Percentiles rank a stretch among this genome's conserved stretches.
Conservation (phyloP, 2,329 filamentous ascomycete species). For the Phyllosticta citrichinensis region DNA sequence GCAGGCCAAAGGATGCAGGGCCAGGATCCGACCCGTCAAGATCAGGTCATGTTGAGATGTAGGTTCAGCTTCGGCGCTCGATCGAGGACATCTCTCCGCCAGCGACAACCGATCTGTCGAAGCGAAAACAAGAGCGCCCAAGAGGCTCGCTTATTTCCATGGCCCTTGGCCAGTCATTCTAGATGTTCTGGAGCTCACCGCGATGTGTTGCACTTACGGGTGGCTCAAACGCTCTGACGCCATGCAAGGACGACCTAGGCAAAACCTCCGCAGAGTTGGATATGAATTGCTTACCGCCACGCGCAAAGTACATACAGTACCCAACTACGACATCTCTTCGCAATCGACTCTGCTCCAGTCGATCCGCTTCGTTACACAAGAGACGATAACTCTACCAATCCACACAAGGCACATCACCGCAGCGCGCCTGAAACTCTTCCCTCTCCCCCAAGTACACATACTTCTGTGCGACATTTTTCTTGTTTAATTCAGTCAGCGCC, state of each 20-base stretch:
- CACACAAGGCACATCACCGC: not conserved
- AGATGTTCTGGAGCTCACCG: not conserved
- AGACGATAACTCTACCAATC: not conserved
- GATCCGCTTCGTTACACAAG: not conserved
- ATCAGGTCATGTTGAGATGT: not conserved
- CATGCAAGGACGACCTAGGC: slow-evolving; percentile 9
- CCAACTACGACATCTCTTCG: not conserved
- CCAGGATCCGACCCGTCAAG: not conserved
- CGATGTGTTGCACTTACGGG: not conserved
- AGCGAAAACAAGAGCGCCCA: not conserved
- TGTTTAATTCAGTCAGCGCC: not conserved
- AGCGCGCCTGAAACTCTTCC: not conserved
- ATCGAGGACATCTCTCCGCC: not conserved
- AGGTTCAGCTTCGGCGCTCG: not conserved
- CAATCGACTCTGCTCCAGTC: not conserved
- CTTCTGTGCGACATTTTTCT: not conserved
- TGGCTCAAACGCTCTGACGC: slow-evolving; percentile 9
- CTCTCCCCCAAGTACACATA: not conserved
- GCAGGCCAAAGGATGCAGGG: not conserved
- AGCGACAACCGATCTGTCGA: not conserved
- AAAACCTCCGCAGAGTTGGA: not conserved
- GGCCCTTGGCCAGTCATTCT: not conserved
- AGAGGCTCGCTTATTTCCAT: not conserved
- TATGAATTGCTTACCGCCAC: slow-evolving; percentile 3
- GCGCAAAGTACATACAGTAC: not conserved